Base-by-base conservation (phyloP, 2,329 filamentous ascomycete genomes). In the Septoria petroselini region DNA sequence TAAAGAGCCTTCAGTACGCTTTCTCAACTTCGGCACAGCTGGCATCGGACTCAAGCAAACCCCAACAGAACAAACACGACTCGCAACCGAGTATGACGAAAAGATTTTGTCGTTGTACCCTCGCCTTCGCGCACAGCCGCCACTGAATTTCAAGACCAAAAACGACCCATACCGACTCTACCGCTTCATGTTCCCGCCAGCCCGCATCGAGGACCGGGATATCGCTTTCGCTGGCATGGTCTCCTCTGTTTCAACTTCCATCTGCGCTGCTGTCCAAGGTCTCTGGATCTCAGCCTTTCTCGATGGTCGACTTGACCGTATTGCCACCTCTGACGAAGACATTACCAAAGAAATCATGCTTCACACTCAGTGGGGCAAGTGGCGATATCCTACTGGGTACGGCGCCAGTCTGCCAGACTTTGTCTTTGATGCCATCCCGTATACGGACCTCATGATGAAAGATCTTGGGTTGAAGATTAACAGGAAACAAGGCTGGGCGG, bases 371-470 rank as follows among this genome's bases (percentile, higher is more conserved):
- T 91, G 85, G 64, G 83, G 43, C 3, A 81, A 76, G 56, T 84
- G 83, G 78, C 76, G 86, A 19, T 86, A 86, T 59, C 81, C 84
- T 1, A 76, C 72, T 3, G 85, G 85, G 0, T 83, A 81, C 61
- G 85, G 85, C 1, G 73, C 71, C 31, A 76, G 73, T 62, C 74
- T 77, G 50, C 83, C 83, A 0, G 85, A 88, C 64, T 83, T 90
- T 57, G 82, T 87, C 14, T 91, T 91, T 62, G 88, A 93, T 65
- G 78, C 78, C 0, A 65, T 91, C 46, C 85, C 85, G 3, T 93
- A 89, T 62, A 65, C 88, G 14, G 86, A 91, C 66, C 61, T 84
- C 61, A 65, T 91, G 62, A 64, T 87, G 52, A 69, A 71, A 3
- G 86, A 91, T 65, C 60, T 91, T 48, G 84, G 80, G 0, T 66